phyloP scores from a whole-genome alignment of 768 basidiomycete genomes.

The Pleurotus salmoneostramineus region DNA sequence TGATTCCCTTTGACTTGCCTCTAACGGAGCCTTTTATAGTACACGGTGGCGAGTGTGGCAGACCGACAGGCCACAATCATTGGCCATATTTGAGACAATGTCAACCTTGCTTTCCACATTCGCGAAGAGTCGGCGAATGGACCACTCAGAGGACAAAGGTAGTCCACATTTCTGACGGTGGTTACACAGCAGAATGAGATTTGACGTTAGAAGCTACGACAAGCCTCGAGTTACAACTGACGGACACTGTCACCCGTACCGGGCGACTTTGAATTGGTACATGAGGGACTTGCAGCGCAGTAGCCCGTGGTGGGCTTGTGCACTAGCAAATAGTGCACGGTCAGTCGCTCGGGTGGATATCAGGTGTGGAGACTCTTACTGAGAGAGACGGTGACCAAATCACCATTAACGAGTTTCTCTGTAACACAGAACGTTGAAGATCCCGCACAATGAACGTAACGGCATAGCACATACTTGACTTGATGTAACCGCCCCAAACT shows the following conservation, averaged over 20 bases:
- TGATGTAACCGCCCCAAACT: background rate
- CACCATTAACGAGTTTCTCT: background rate
- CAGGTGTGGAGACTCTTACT: background rate
- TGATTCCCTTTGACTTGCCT: too few species aligned
- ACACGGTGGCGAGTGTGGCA: too few species aligned
- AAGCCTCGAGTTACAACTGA: background rate
- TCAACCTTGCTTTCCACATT: too few species aligned
- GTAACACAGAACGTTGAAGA: background rate
- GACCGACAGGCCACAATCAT: too few species aligned
- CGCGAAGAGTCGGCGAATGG: too few species aligned
- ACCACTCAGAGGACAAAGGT: too few species aligned
- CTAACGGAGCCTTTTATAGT: too few species aligned
- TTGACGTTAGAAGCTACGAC: too few species aligned
- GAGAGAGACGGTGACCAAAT: background rate
- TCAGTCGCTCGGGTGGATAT: background rate
- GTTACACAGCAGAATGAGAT: too few species aligned
- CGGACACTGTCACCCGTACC: background rate
- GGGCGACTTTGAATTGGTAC: background rate
- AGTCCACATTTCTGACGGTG: too few species aligned
- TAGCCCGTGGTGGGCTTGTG: background rate
- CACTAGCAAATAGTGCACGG: background rate
- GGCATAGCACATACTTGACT: background rate
- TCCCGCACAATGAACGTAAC: background rate
- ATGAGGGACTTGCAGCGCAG: background rate
- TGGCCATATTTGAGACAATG: too few species aligned